Percentiles rank a stretch among this genome's conserved stretches.
Conservation (phyloP, 495 filamentous ascomycete genomes). For the Penicillium mononematosum region DNA sequence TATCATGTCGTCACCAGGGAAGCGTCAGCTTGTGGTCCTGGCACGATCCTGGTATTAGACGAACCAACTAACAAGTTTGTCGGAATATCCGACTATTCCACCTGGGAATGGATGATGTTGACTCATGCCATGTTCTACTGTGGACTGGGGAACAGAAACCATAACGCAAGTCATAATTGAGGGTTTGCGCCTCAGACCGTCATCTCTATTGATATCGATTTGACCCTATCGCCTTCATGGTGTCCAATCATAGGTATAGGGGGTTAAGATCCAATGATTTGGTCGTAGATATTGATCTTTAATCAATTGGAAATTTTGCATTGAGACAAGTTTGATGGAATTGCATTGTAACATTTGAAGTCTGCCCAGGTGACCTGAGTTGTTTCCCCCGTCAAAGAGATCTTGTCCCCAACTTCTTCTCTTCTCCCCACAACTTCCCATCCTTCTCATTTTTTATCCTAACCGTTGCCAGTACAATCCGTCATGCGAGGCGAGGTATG, state of each 20-base stretch:
- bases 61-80: constrained; percentile 31
- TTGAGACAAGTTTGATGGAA: background rate
- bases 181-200: constrained; percentile 40
- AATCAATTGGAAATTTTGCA: background rate
- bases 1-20: constrained; percentile 21
- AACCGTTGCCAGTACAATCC: background rate
- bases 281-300: background rate
- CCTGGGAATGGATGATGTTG: background rate
- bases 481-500: constrained; percentile 10
- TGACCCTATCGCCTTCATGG: constrained; percentile 41
- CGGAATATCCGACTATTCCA: constrained; percentile 5
- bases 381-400: background rate
- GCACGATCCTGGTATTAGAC: constrained; percentile 27
- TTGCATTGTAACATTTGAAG: background rate
- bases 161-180: constrained; percentile 29
- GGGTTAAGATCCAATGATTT: background rate
- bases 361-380: background rate
- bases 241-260: background rate
- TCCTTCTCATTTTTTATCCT: background rate
- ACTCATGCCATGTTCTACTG: constrained; percentile 9
- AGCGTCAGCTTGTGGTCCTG: constrained; percentile 25
- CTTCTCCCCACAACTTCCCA: background rate
- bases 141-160: constrained; percentile 26
- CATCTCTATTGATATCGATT: constrained; percentile 44
- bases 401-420: background rate